Base-by-base conservation (phyloP, 768 basidiomycete species). In the Tulasnella sp. region DNA sequence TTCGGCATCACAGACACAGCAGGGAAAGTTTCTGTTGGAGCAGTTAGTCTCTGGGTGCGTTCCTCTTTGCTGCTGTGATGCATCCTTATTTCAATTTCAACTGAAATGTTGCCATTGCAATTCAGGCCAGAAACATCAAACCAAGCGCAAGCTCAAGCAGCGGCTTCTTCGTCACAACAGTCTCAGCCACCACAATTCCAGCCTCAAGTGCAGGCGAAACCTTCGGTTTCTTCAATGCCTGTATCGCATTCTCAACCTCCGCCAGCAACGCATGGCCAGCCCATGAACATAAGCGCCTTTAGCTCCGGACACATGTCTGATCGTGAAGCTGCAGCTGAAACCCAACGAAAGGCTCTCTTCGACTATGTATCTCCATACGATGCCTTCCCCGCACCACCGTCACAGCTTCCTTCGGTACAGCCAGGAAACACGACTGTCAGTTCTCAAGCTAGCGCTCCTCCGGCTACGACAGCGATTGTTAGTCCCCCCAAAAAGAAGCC, bases 351-450 rank as follows among this genome's bases (percentile, higher is more conserved):
- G 50, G 76, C 76, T 51, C 50, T 89, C 78, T 92, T 92, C 65
- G 87, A 90, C 41, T 91, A 87, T 62, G 77, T 84, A 51, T 88
- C 87, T 50, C 83, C 89, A 1, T 90, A 91, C 65, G 88, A 92
- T 64, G 87, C 85, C 24, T 76, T 91, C 25, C 42, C 60, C 19
- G 63, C 80, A 7, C 71, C 76, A n/a, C 67, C 78, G 15, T 53
- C 53, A n/a, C 54, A 56, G 29, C 22, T 53, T 38, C 5, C 34
- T 5, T 38, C 34, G 34, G 15, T 15, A 22, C 52, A 41, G 52
- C 52, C 52, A n/a, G 31, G 19, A 15, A 31, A 50, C 38, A 27
- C 34, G 38, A 15, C 46, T 9, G 19, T 21, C 19, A 38, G 30
- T 50, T 24, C 49, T 9, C 25, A 9, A 31, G 67, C 0, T 67